A percentile compares a stretch with the other conserved stretches of the same genome.
Evolutionary conservation across 1,284 basidiomycete genomes (phyloP).

Genomic region (Prillingera fragicola): DNA sequence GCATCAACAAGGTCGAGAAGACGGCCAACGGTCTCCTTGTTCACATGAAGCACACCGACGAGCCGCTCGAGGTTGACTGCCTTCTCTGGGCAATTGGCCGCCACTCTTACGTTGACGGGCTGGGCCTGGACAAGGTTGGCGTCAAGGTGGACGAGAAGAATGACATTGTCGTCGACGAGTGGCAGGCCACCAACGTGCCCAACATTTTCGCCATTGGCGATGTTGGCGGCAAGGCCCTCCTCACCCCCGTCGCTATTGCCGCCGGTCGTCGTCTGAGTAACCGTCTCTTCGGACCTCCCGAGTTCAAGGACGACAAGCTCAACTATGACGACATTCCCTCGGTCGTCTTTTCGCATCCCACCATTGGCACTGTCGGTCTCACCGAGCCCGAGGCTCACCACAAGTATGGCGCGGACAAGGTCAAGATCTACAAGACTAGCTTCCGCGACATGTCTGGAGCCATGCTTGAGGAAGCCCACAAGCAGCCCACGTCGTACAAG

Average conservation of each 20-base stretch:
- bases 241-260: slow-evolving; percentile 98
- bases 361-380: slow-evolving; percentile 84
- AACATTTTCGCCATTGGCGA: slow-evolving; percentile 84
- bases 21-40: slow-evolving; percentile 64
- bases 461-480: slow-evolving; percentile 75
- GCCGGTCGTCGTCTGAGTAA: slow-evolving; percentile 85
- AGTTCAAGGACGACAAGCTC: slow-evolving; percentile 82
- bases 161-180: slow-evolving; percentile 83
- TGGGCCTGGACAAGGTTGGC: slow-evolving; percentile 73
- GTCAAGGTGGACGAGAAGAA: slow-evolving; percentile 72
- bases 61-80: slow-evolving; percentile 75
- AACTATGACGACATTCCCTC: slow-evolving; percentile 86
- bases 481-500: slow-evolving; percentile 91
- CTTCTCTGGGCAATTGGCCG: slow-evolving; percentile 95
- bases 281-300: slow-evolving; percentile 76
- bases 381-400: slow-evolving; percentile 83
- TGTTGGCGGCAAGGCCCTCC: slow-evolving; percentile 79
- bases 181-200: slow-evolving; percentile 71
- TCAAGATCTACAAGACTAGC: slow-evolving; percentile 77
- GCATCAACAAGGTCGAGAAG: slow-evolving; percentile 70
- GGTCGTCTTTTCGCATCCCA: slow-evolving; percentile 94
- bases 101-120: slow-evolving; percentile 67
- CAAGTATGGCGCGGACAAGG: slow-evolving; percentile 74
- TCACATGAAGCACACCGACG: slow-evolving; percentile 60
- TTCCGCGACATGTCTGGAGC: slow-evolving; percentile 84